Percentiles rank a stretch among this genome's conserved stretches.
phyloP scores from a whole-genome alignment of 805 yeast species.

The Schwanniomyces sp. region DNA sequence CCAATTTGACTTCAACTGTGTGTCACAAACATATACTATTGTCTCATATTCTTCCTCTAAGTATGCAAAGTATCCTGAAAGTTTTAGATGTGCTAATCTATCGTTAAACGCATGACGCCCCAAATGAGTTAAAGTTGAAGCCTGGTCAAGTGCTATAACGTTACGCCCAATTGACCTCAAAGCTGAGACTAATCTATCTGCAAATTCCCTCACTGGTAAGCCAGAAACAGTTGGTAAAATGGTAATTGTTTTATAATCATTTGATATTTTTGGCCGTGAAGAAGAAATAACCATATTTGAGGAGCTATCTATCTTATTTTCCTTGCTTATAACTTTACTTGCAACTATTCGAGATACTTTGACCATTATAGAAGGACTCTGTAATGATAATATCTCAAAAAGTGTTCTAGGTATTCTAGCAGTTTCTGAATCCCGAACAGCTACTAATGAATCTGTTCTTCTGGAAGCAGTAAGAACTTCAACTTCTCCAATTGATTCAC shows the following conservation, averaged over 20 bases:
- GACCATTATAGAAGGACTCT: conserved; percentile 87
- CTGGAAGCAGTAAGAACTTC: conserved; percentile 85
- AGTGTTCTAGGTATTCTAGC: conserved; percentile 90
- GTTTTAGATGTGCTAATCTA: conserved; percentile 71
- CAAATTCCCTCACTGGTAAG: conserved; percentile 86
- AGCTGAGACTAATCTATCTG: conserved; percentile 67
- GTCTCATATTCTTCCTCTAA: conserved; percentile 86
- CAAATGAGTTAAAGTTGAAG: conserved; percentile 72
- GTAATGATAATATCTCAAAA: conserved; percentile 80
- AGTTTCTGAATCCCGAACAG: conserved; percentile 90
- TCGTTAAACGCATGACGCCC: conserved; percentile 94
- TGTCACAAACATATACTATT: conserved; percentile 87
- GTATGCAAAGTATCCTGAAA: conserved; percentile 87
- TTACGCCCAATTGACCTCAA: conserved; percentile 69
- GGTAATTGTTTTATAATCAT: conserved; percentile 78
- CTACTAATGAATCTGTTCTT: conserved; percentile 68
- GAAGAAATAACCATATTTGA: conserved; percentile 24
- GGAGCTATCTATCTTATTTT: conserved; percentile 5
- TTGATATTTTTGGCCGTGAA: conserved; percentile 27
- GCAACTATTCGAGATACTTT: conserved; percentile 89
- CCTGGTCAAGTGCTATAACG: conserved; percentile 80
- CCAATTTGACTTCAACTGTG: conserved; percentile 83
- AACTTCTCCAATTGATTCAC: conserved; percentile 92
- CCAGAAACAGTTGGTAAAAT: conserved; percentile 78
- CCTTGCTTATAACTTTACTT: conserved; percentile 34